Percentiles rank a stretch among this genome's conserved stretches.
Evolutionary conservation across 2,329 filamentous ascomycete species (phyloP).

Genomic region (Pestalotiopsis sp.): DNA sequence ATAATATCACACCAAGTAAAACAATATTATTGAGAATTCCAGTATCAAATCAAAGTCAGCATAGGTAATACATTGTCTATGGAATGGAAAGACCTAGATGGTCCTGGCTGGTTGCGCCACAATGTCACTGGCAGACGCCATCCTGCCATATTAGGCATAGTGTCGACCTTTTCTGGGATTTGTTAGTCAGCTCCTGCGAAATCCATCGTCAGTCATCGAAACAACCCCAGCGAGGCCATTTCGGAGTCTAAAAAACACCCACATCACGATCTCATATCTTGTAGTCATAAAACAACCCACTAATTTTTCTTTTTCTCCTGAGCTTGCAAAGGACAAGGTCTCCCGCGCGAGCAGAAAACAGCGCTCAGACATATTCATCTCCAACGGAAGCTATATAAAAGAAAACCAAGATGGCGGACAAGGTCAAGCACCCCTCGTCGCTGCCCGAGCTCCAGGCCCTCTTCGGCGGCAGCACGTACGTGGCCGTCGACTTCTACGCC

Average conservation of each 20-base stretch:
- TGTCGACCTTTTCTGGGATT: background rate
- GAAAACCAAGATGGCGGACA: slow-evolving; percentile 18
- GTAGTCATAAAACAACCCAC: background rate
- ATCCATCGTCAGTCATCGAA: background rate
- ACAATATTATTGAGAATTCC: background rate
- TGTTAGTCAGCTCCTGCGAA: background rate
- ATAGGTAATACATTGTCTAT: background rate
- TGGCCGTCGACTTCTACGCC: slow-evolving; percentile 60
- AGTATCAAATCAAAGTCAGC: background rate
- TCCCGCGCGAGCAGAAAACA: background rate
- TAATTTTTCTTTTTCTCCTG: background rate
- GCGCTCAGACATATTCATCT: background rate
- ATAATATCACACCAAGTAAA: background rate
- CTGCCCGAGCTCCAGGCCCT: slow-evolving; percentile 52
- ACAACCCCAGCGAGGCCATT: background rate
- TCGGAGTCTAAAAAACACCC: background rate
- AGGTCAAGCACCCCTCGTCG: slow-evolving; percentile 40
- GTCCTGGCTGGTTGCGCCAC: background rate
- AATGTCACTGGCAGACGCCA: background rate
- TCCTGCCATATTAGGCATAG: background rate
- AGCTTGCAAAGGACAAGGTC: background rate
- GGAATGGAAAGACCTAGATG: background rate
- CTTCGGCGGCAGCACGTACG: slow-evolving; percentile 49
- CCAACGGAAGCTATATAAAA: background rate
- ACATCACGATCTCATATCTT: background rate